Base-by-base conservation (phyloP, 257 asterid genomes). In the Hygrophila difformis region DNA sequence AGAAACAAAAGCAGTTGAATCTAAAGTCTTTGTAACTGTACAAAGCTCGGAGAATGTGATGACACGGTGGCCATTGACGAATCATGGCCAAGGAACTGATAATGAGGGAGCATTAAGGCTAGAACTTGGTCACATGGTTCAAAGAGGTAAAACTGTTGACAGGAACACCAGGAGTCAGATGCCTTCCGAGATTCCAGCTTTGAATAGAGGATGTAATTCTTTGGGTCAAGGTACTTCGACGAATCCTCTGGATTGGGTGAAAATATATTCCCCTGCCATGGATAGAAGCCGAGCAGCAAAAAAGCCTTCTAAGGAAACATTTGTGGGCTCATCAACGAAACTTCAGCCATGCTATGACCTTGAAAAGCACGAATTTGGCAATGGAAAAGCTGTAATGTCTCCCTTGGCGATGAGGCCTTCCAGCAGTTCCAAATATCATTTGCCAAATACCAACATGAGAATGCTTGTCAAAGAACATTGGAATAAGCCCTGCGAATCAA, bases 311-410 rank as follows among this genome's bases (percentile, higher is more conserved):
- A 58, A 39, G 3, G 75, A 55, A 35, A 49, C 49, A 44, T 33
- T 45, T 40, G 45, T 38, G 39, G 70, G 64, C 47, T 67, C 74
- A 44, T 48, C 76, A 44, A 55, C 71, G 24, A 53, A 56, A 41
- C 39, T 57, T 8, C 33, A 29, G 44, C 61, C 67, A 10, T 39
- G 55, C 46, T 29, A 49, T 22, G 45, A 46, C 38, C 6, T 22
- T 7, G 66, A 11, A 9, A 55, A 59, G 8, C 11, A 45, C n/a
- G 59, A 31, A 54, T 18, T 37, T 23, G 61, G 44, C 63, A 63
- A 71, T 51, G 71, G 71, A 59, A 71, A 71, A 59, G 55, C 44
- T 21, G 56, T 57, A 2, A 42, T 29, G 11, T 15, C 20, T 9
- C 41, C 66, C 4, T 31, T 26, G 34, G 37, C 43, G 9, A 49